Conservation (phyloP, 1,284 basidiomycete genomes). For the Tilletia caries region DNA sequence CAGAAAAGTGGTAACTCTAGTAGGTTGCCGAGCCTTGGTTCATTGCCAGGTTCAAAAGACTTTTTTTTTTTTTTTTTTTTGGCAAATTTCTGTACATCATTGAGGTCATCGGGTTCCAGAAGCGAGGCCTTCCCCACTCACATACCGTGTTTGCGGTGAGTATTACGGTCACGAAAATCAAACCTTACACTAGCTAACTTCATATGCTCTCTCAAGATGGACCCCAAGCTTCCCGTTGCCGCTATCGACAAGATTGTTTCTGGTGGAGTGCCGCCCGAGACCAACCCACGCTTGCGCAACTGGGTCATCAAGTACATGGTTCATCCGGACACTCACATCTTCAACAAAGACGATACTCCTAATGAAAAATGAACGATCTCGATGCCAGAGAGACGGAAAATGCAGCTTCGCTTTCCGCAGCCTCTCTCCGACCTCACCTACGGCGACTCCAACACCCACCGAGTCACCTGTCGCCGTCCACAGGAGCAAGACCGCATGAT, state of each 20-base stretch:
- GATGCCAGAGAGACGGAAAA: neutral
- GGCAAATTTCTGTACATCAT: neutral
- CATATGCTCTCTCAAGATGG: neutral
- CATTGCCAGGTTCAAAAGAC: neutral
- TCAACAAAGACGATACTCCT: neutral
- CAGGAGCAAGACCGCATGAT: neutral
- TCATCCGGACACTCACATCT: neutral
- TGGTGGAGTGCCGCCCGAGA: neutral
- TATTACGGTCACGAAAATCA: neutral
- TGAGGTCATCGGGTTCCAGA: slow-evolving; percentile 1
- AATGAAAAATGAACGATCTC: neutral
- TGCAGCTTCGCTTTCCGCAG: neutral
- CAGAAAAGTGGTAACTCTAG: no score
- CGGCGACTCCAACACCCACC: neutral
- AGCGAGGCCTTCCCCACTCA: neutral
- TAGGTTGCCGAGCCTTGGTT: neutral
- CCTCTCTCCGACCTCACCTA: neutral
- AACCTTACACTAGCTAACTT: neutral
- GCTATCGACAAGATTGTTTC: neutral
- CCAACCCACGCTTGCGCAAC: neutral
- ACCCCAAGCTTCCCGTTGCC: neutral
- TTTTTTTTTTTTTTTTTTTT: no score
- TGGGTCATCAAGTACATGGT: neutral
- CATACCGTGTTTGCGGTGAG: neutral
- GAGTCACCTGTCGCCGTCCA: neutral